Conservation (phyloP, 1,139 yeast species). For the Magnusiomyces fungicola region DNA sequence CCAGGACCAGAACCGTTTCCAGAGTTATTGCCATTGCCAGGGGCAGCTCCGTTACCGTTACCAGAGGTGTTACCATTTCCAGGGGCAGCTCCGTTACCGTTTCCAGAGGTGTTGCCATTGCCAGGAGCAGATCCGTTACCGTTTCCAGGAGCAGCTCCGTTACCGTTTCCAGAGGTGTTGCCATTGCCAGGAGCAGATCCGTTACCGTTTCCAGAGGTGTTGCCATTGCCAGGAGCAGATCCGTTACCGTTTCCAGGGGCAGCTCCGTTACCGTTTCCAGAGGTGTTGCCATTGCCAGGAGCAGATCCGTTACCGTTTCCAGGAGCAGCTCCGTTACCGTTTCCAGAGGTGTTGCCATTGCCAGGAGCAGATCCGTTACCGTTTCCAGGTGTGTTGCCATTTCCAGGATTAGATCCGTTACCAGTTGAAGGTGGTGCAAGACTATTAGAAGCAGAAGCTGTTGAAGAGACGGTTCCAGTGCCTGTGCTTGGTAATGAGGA, state of each 20-base stretch:
- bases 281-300: too few relatives aligned
- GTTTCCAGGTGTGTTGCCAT: not conserved
- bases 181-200: too few relatives aligned
- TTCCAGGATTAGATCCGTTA: not conserved
- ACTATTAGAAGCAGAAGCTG: not conserved
- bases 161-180: too few relatives aligned
- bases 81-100: not conserved
- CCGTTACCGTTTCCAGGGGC: too few relatives aligned
- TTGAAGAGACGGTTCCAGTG: not conserved
- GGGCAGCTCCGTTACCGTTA: too few relatives aligned
- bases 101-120: not conserved
- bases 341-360: too few relatives aligned
- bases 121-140: not conserved
- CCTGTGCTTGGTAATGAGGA: not conserved
- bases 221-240: too few relatives aligned
- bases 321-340: too few relatives aligned
- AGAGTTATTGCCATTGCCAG: not conserved
- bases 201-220: too few relatives aligned
- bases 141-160: not conserved
- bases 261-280: too few relatives aligned
- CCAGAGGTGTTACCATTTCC: not conserved
- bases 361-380: too few relatives aligned
- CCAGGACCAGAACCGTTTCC: not conserved
- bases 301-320: too few relatives aligned
- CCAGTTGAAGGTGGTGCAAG: not conserved